Evolutionary conservation across 2,329 filamentous ascomycete genomes (phyloP), one percentile per base, ranked within the genome.

Genomic region (Penicillium sp.): DNA sequence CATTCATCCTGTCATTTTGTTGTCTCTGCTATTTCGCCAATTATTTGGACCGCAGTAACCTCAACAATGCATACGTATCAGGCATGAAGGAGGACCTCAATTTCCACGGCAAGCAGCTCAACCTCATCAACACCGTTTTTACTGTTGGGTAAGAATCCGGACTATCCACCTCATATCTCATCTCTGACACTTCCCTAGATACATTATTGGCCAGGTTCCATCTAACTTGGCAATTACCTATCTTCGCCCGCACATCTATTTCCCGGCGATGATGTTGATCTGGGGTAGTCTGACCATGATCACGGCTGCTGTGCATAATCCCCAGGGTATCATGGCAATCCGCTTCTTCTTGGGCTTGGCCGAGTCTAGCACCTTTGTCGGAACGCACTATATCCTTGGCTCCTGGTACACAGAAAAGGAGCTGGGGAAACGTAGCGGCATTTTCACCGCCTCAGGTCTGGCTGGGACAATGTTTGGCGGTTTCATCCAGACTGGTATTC

Each of bases 11-110:
- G 1, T 69, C 71, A 2, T 79, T 78, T 58, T 76, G 73, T 11
- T 83, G 81, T 50, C 63, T 83, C 2, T 77, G 75, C 24, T 82
- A 77, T 57, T 83, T 82, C 60, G 73, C 80, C 60, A 83, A 83
- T 60, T 71, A 74, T 67, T 74, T 82, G 10, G 81, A 82, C 61
- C 73, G 75, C 41, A 77, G 75, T 59, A 80, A 81, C 57, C 69
- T 83, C 44, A 77, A 77, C 58, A 82, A 83, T 64, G 81, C 81
- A 3, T 83, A 74, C 57, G 71, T 75, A n/a, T 72, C 70, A 1
- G 73, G 73, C 18, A 74, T 74, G 56, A 58, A 70, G 55, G 69
- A 75, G 58, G 73, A 73, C 44, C 65, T 75, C 10, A 46, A 60
- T 43, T 72, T 75, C 41, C 56, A 68, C 4, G 73, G 73, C 10